Evolutionary conservation across 805 yeast species (phyloP), one percentile per base, ranked within the genome.

Genomic region (Teunomyces aglyptinius): DNA sequence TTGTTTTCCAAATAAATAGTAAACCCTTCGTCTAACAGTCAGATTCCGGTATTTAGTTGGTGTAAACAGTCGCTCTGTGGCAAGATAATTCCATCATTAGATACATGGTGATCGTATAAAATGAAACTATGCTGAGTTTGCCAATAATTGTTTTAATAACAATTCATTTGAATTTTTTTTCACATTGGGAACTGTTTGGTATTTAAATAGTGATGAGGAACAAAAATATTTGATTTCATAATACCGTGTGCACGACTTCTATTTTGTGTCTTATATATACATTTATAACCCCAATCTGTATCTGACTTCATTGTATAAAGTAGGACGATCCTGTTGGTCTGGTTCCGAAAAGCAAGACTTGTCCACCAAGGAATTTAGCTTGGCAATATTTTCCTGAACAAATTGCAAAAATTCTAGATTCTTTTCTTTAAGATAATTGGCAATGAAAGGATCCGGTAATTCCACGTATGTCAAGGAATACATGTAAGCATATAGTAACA

Each of bases 61-160:
- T 51, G 55, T 53, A 59, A 56, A 58, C 55, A 53, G 11, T 52
- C 54, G 50, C 34, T 70, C 63, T 70, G 45, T 63, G 76, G 74
- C 76, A 70, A 66, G 59, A 51, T 41, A 65, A 63, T 67, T 69
- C 76, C 76, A 70, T 70, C 76, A 68, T 70, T 67, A 49, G 57
- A 63, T 65, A 67, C 71, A 68, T 55, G 54, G 60, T 43, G 19
- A 45, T 38, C 45, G 64, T 62, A 65, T 64, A 52, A 48, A 63
- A 70, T 67, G 76, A 71, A 69, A 71, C 76, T 71, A 71, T 71
- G 76, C 75, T 68, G 58, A 68, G 70, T 59, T 65, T 68, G 74
- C 75, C 73, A 64, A 38, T 12, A 11, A 13, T 31, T 31, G 15
- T 31, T 29, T 6, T 13, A 31, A 29, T 13, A 31, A 31, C 18